Base-by-base conservation (phyloP, 2,329 filamentous ascomycete genomes). In the Stachybotrys echinatus region DNA sequence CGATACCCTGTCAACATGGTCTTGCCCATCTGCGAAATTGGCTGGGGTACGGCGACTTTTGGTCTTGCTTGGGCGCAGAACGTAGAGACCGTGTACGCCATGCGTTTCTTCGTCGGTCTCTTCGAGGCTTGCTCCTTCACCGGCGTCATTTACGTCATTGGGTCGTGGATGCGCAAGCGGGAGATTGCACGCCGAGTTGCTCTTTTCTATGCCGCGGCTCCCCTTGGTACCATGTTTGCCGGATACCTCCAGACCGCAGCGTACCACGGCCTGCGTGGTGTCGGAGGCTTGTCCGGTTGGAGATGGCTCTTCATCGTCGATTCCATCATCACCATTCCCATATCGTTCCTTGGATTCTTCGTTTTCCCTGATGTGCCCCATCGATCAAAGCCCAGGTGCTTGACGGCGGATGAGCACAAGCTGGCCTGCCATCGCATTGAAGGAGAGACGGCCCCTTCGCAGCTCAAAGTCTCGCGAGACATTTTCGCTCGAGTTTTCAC, bases 301-400 rank as follows among this genome's bases (percentile, higher is more conserved):
- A 49, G 57, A n/a, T 77, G 73, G 77, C 63, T 82, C 0, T 83
- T 83, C 47, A 75, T 83, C 12, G 79, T 84, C n/a, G 79, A 81
- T 52, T 77, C 76, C 1, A 67, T 80, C 21, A 81, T 82, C 57
- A 80, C 76, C 2, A 66, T 83, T 4, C 77, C 75, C 0, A 74
- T 83, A 14, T 75, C 77, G 0, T 52, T 81, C 4, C 62, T 79
- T 37, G 74, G 72, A 19, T 71, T 70, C 47, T 60, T 64, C 19
- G 54, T 59, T 38, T 66, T 65, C 39, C 63, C 60, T 1, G 62
- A 66, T 42, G 60, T 62, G 4, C 64, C 64, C 12, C 57, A 57
- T 38, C 61, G 63, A n/a, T 54, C 54, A 45, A 59, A 58, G 5
- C 64, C 68, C 3, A 63, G 64, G 14, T 66, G 61, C 31, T 43